These are phyloP conservation scores for Verticillium alfalfae DNA, from an alignment of 2,329 filamentous ascomycete genomes.

Conservation along the genomic window DNA sequence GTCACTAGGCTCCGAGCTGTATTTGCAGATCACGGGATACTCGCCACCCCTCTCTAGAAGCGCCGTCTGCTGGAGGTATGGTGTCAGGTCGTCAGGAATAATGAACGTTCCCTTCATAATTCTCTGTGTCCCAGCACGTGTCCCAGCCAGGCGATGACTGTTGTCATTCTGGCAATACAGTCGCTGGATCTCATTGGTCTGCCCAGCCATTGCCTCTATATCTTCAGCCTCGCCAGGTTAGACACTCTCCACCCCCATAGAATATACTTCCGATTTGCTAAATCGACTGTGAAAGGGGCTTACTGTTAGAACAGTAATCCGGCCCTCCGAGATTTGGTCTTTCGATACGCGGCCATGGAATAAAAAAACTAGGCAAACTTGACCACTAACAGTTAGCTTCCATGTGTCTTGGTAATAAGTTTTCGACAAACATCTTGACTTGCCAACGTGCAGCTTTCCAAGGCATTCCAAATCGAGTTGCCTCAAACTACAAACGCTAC, in stretches of 20 bases:
- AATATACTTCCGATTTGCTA: background rate
- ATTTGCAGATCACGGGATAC: background rate
- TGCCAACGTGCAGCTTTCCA: too few relatives aligned
- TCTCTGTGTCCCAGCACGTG: background rate
- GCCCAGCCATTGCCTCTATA: background rate
- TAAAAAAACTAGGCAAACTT: too few relatives aligned
- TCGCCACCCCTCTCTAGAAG: background rate
- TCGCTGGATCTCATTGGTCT: background rate
- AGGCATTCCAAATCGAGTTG: too few relatives aligned
- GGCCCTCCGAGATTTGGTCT: too few relatives aligned
- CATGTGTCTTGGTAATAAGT: too few relatives aligned
- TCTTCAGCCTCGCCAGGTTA: background rate
- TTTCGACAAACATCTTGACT: too few relatives aligned
- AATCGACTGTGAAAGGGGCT: too few relatives aligned
- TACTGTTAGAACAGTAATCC: too few relatives aligned
- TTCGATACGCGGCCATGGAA: too few relatives aligned
- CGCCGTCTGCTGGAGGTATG: slow-evolving; percentile 15
- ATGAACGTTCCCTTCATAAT: background rate
- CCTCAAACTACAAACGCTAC: too few relatives aligned
- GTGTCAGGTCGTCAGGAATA: background rate
- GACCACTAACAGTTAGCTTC: too few relatives aligned
- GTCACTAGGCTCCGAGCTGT: slow-evolving; percentile 35
- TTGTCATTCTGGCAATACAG: background rate
- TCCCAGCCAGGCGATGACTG: background rate
- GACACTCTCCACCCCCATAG: background rate